A percentile compares a stretch with the other conserved stretches of the same genome.
Evolutionary conservation across 2,329 filamentous ascomycete genomes (phyloP).

Genomic region (Hymenoscyphus linearis): DNA sequence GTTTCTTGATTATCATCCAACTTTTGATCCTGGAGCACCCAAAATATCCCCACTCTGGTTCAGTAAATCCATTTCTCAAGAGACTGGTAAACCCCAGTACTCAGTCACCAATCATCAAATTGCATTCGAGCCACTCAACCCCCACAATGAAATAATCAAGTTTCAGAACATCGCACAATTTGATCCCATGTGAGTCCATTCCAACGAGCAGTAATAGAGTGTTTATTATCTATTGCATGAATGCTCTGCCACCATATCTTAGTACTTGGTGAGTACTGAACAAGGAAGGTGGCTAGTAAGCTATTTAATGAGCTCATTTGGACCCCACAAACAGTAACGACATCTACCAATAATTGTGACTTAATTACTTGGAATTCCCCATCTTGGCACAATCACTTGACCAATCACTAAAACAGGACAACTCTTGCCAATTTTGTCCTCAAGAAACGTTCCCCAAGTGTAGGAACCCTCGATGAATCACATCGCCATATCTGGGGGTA

Average conservation of each 20-base stretch:
- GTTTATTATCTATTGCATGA: background rate
- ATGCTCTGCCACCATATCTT: background rate
- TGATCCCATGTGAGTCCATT: background rate
- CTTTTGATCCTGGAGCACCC: background rate
- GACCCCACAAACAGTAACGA: no score
- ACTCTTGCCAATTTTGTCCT: no score
- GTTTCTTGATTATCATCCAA: background rate
- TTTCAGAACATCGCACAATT: background rate
- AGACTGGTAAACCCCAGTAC: background rate
- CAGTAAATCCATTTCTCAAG: background rate
- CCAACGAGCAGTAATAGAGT: background rate
- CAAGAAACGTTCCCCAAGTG: no score
- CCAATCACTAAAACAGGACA: no score
- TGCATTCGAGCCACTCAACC: background rate
- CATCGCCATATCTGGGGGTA: no score
- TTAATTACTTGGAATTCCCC: no score
- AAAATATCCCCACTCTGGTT: background rate
- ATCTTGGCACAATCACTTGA: no score
- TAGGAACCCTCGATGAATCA: no score
- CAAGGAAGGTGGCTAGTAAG: background rate
- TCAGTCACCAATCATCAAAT: background rate
- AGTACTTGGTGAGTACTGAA: background rate
- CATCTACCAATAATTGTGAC: no score
- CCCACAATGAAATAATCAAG: background rate
- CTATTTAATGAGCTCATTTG: no score